Conservation (phyloP, 805 yeast genomes). For the Candida broadrunensis region DNA sequence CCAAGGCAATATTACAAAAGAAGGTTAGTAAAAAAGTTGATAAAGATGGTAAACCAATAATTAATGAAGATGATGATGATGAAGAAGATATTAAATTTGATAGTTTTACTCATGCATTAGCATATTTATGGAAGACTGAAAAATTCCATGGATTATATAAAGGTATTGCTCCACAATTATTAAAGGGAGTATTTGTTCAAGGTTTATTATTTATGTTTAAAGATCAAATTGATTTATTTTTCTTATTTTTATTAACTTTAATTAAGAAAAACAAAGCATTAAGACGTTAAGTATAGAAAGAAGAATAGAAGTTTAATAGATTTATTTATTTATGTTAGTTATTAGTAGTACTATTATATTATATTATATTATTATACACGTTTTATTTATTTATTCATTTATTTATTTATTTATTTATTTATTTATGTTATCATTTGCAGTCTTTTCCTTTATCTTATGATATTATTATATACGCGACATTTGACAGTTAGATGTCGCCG, state of each 20-base stretch:
- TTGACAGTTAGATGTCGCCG: no score
- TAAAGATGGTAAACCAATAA: slow-evolving; percentile 1
- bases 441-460: no score
- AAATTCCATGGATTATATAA: slow-evolving; percentile 68
- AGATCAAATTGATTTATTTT: slow-evolving; percentile 55
- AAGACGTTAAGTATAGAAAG: slow-evolving; percentile 1
- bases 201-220: slow-evolving; percentile 80
- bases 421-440: no score
- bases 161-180: slow-evolving; percentile 76
- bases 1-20: slow-evolving; percentile 77
- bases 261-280: slow-evolving; percentile 15
- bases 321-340: no score
- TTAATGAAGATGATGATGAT: slow-evolving; percentile 19
- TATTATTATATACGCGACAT: no score
- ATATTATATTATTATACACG: no score
- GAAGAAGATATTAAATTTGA: slow-evolving; percentile 45
- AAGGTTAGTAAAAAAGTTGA: slow-evolving; percentile 17
- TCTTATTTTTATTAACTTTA: slow-evolving; percentile 29
- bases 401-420: no score
- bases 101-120: slow-evolving; percentile 62
- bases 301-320: not conserved
- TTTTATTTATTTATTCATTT: no score
- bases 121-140: slow-evolving; percentile 59
- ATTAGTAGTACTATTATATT: no score
- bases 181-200: slow-evolving; percentile 81